Conservation (phyloP, 164 flowering plant species). For the Vitis riparia region DNA sequence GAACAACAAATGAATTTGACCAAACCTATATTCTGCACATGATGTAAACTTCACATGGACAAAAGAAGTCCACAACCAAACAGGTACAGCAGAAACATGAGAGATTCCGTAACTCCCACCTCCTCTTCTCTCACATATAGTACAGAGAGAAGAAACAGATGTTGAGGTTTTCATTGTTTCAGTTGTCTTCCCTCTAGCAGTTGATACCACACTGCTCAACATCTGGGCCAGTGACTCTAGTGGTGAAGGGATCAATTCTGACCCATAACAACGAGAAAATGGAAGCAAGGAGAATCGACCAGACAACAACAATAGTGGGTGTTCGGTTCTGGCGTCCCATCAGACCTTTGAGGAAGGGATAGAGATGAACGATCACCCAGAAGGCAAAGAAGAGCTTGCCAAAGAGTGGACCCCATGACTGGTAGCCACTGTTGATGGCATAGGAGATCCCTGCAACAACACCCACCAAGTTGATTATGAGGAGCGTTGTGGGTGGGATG, state of each 20-base stretch:
- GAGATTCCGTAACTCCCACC: not conserved
- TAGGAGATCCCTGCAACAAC: conserved; percentile 66
- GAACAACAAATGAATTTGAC: not conserved
- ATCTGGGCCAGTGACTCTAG: conserved; percentile 60
- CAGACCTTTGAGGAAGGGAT: conserved; percentile 79
- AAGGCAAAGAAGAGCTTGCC: conserved; percentile 72
- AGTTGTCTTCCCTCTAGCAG: conserved; percentile 35
- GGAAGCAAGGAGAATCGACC: conserved; percentile 80
- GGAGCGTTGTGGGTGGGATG: conserved; percentile 77
- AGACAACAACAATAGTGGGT: conserved; percentile 77
- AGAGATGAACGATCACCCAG: conserved; percentile 81
- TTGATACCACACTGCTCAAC: conserved; percentile 59
- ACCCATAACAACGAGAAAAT: conserved; percentile 82
- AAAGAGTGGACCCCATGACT: conserved; percentile 75
- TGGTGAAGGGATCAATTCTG: conserved; percentile 70
- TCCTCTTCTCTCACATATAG: not conserved
- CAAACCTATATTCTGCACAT: conserved; percentile 10
- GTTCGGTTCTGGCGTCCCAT: conserved; percentile 86
- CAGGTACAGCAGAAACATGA: not conserved
- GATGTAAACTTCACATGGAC: not conserved
- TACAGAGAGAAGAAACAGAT: not conserved
- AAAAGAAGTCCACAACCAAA: conserved; percentile 6
- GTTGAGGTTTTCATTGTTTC: not conserved
- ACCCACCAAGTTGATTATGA: conserved; percentile 62
- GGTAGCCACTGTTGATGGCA: conserved; percentile 71